Percentiles rank a stretch among this genome's conserved stretches.
These are phyloP conservation scores for Schwanniomyces pseudopolymorphus DNA, from an alignment of 805 yeast species.

Conservation along the genomic window DNA sequence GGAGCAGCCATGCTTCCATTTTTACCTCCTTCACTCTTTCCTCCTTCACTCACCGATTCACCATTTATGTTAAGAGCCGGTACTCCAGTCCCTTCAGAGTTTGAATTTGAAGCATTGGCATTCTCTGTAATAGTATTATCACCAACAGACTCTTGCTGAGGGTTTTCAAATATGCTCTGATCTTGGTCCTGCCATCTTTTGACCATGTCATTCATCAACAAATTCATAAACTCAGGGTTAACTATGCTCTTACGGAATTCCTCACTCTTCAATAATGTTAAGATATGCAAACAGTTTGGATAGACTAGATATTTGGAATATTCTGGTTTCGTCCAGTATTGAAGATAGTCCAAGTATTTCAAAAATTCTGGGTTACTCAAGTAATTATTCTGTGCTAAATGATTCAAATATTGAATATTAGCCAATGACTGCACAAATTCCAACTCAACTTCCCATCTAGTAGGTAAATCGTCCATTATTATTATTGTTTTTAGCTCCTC, in stretches of 20 bases:
- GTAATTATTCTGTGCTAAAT: constrained; percentile 79
- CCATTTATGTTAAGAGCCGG: too few species aligned
- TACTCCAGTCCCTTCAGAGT: too few species aligned
- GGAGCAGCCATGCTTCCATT: neutral
- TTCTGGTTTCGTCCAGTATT: constrained; percentile 79
- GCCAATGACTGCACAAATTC: constrained; percentile 94
- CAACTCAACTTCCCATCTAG: constrained; percentile 84
- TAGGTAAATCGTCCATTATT: constrained; percentile 45
- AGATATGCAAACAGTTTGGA: constrained; percentile 84
- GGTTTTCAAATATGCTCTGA: constrained; percentile 4
- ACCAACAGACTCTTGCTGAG: neutral
- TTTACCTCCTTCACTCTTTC: neutral
- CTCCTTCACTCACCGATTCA: neutral
- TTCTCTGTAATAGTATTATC: neutral
- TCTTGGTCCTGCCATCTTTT: constrained; percentile 57
- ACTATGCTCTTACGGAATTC: constrained; percentile 56
- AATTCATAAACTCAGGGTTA: constrained; percentile 55
- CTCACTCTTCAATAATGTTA: constrained; percentile 58
- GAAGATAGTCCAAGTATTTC: constrained; percentile 74
- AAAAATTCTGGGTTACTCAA: constrained; percentile 71
- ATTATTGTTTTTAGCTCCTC: neutral
- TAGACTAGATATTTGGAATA: constrained; percentile 71
- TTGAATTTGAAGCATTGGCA: neutral
- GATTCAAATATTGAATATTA: constrained; percentile 83
- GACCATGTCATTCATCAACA: constrained; percentile 74